These are phyloP conservation scores for Acarospora socialis DNA, from an alignment of 2,329 filamentous ascomycete species.

Conservation along the genomic window DNA sequence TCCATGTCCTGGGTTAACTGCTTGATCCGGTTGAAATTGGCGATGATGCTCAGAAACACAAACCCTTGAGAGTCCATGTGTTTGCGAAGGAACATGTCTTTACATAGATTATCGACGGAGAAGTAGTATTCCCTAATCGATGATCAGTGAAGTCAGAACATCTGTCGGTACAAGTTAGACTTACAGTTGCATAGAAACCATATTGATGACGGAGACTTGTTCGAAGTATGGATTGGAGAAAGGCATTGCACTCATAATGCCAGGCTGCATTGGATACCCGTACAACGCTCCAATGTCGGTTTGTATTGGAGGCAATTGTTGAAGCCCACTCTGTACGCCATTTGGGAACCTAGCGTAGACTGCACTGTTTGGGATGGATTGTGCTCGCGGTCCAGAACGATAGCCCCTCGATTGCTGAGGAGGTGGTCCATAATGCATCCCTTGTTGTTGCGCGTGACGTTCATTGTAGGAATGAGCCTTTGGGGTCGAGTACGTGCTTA, in stretches of 20 bases:
- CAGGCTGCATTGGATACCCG: slow-evolving; percentile 41
- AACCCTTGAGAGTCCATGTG: slow-evolving; percentile 95
- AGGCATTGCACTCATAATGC: slow-evolving; percentile 41
- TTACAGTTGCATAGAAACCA: slow-evolving; percentile 47
- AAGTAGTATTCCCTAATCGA: slow-evolving; percentile 79
- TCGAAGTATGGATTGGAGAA: slow-evolving; percentile 46
- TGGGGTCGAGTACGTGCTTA: slow-evolving; percentile 26
- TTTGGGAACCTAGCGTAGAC: slow-evolving; percentile 33
- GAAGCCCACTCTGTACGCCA: slow-evolving; percentile 23
- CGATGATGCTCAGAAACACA: slow-evolving; percentile 64
- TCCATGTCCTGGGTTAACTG: slow-evolving; percentile 57
- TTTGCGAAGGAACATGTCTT: slow-evolving; percentile 74
- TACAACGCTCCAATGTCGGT: slow-evolving; percentile 41
- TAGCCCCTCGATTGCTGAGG: slow-evolving; percentile 29
- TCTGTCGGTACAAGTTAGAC: slow-evolving; percentile 14
- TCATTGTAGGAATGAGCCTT: slow-evolving; percentile 29
- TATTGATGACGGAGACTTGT: slow-evolving; percentile 39
- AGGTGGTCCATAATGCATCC: slow-evolving; percentile 23
- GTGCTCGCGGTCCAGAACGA: slow-evolving; percentile 42
- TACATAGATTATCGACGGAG: slow-evolving; percentile 87
- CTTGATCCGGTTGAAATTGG: slow-evolving; percentile 75
- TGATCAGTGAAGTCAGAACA: slow-evolving; percentile 19
- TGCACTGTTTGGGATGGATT: slow-evolving; percentile 44
- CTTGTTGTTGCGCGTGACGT: slow-evolving; percentile 27
- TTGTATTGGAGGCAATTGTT: slow-evolving; percentile 30